These are phyloP conservation scores for Candida smagusa DNA, from an alignment of 1,139 yeast genomes.

Conservation along the genomic window DNA sequence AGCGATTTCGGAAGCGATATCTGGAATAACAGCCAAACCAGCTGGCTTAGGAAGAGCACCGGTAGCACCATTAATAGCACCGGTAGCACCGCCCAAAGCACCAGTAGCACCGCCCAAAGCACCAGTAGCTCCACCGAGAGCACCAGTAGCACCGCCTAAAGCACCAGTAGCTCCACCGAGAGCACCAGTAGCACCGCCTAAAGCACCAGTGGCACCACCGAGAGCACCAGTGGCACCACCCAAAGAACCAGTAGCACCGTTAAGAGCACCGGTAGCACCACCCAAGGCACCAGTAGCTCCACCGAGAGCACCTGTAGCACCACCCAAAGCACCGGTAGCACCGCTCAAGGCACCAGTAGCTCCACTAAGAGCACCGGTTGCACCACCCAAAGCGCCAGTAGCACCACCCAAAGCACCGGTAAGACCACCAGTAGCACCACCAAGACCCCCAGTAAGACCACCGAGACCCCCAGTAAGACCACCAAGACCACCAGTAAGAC, in stretches of 20 bases:
- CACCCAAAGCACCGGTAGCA: not conserved
- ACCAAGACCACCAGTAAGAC: not conserved
- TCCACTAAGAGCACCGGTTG: not conserved
- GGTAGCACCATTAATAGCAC: not conserved
- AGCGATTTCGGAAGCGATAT: not conserved
- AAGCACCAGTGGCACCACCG: not conserved
- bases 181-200: not conserved
- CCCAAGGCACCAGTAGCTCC: slow-evolving; percentile 1
- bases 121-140: not conserved
- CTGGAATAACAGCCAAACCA: not conserved
- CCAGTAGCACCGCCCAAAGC: not conserved
- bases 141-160: not conserved
- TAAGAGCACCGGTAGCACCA: not conserved
- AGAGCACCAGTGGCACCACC: not conserved
- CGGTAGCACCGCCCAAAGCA: not conserved
- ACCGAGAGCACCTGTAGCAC: slow-evolving; percentile 1
- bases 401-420: not conserved
- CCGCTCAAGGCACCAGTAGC: not conserved
- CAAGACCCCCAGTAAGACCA: not conserved
- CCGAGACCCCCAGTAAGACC: slow-evolving; percentile 1
- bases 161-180: not conserved
- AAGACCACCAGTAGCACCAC: not conserved
- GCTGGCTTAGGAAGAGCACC: not conserved
- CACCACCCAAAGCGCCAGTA: not conserved
- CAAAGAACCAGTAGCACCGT: not conserved